Percentiles rank a stretch among this genome's conserved stretches.
These are phyloP conservation scores for Serendipita sp. DNA, from an alignment of 768 basidiomycete genomes.

Conservation along the genomic window DNA sequence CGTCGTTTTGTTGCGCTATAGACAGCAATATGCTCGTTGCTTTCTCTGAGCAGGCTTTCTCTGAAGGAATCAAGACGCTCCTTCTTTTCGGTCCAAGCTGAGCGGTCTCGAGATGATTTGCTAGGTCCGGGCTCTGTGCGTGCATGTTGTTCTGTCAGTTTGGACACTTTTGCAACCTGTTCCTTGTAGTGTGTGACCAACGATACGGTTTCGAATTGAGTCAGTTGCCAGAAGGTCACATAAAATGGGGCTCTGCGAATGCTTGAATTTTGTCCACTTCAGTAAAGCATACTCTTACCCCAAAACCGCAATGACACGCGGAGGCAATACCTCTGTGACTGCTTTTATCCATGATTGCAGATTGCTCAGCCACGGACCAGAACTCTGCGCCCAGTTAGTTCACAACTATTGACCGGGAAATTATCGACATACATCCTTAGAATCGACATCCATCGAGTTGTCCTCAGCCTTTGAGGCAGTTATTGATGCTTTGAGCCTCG, in stretches of 20 bases:
- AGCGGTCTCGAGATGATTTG: background rate
- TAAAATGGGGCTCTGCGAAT: constrained; percentile 73
- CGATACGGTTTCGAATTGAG: constrained; percentile 73
- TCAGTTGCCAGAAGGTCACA: constrained; percentile 91
- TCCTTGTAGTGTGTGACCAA: constrained; percentile 67
- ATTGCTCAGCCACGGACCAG: constrained; percentile 72
- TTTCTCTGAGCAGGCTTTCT: constrained; percentile 44
- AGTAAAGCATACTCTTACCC: constrained; percentile 34
- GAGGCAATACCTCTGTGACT: constrained; percentile 53
- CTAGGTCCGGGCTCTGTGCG: background rate
- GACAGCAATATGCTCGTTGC: constrained; percentile 58
- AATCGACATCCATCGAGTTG: background rate
- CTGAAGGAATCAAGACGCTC: constrained; percentile 40
- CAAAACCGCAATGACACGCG: constrained; percentile 44
- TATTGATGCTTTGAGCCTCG: background rate
- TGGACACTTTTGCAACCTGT: constrained; percentile 34
- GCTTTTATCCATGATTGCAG: constrained; percentile 60
- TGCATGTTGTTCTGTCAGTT: constrained; percentile 8
- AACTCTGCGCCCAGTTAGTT: background rate
- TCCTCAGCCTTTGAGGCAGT: background rate
- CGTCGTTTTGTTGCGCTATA: constrained; percentile 64
- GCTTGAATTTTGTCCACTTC: constrained; percentile 6
- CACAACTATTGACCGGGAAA: constrained; percentile 3
- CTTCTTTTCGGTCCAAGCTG: constrained; percentile 2
- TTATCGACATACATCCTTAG: background rate